Evolutionary conservation across 768 basidiomycete genomes (phyloP).

Genomic region (Agrocybe pediades): DNA sequence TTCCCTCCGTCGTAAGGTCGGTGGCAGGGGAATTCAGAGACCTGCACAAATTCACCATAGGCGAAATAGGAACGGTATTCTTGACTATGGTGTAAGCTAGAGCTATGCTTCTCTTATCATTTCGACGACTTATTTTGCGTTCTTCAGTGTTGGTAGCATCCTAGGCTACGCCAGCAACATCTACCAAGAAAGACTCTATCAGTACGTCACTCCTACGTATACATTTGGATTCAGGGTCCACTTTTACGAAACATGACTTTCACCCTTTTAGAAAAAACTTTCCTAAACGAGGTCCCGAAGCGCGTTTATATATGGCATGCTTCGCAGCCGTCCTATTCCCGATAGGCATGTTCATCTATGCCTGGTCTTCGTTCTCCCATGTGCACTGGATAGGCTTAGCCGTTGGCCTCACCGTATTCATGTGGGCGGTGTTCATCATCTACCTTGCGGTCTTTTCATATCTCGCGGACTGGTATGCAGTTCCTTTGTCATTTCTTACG

Average conservation of each 20-base stretch:
- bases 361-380: conserved; percentile 58
- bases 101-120: background rate
- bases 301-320: conserved; percentile 61
- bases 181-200: conserved; percentile 52
- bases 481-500: background rate
- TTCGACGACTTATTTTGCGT: conserved; percentile 1
- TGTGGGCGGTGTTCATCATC: conserved; percentile 52
- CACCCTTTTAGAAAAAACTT: conserved; percentile 29
- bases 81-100: conserved; percentile 51
- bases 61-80: conserved; percentile 63
- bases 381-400: conserved; percentile 65
- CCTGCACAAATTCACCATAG: conserved; percentile 61
- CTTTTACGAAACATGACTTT: background rate
- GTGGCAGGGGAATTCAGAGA: conserved; percentile 55
- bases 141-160: conserved; percentile 53
- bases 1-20: conserved; percentile 45
- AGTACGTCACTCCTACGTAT: conserved; percentile 29
- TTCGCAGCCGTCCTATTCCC: conserved; percentile 56
- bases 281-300: conserved; percentile 48
- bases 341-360: conserved; percentile 69
- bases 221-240: background rate
- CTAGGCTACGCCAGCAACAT: conserved; percentile 48
- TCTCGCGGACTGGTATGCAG: conserved; percentile 65
- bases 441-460: conserved; percentile 64
- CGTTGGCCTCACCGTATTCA: conserved; percentile 55